phyloP scores from a whole-genome alignment of 345 rosid species.

The Microthlaspi erraticum region DNA sequence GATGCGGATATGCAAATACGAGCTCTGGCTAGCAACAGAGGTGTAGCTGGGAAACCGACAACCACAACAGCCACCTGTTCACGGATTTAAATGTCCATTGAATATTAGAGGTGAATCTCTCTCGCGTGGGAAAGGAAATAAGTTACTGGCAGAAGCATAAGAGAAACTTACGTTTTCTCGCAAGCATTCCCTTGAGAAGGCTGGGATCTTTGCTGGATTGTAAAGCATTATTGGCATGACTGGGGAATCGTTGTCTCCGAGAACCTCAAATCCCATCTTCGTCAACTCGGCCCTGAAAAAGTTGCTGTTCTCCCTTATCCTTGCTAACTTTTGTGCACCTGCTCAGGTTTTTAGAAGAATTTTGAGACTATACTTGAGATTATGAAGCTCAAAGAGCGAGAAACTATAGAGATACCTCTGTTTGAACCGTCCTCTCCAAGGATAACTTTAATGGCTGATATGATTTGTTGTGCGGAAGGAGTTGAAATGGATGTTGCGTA shows the following conservation, averaged over 20 bases:
- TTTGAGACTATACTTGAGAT: conserved; percentile 8
- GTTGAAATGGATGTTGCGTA: conserved; percentile 96
- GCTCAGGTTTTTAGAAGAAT: neutral
- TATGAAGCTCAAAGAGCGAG: neutral
- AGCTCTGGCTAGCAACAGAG: conserved; percentile 80
- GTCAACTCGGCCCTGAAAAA: conserved; percentile 88
- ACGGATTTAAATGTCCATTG: neutral
- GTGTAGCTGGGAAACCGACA: conserved; percentile 73
- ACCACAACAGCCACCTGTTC: conserved; percentile 64
- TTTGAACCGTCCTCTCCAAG: conserved; percentile 97
- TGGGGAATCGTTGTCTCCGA: conserved; percentile 98
- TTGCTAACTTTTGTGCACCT: conserved; percentile 93
- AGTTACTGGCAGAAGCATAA: neutral
- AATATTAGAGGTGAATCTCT: neutral
- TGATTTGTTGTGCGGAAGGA: conserved; percentile 87
- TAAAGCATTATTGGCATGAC: conserved; percentile 98
- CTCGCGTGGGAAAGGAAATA: neutral
- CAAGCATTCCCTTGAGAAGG: conserved; percentile 92
- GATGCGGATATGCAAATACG: conserved; percentile 86
- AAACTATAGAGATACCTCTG: conserved; percentile 58
- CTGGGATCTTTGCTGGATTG: conserved; percentile 94
- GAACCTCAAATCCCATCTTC: conserved; percentile 96
- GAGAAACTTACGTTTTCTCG: conserved; percentile 60
- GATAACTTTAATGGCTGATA: conserved; percentile 83
- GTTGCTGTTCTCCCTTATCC: conserved; percentile 94